Evolutionary conservation across 768 basidiomycete genomes (phyloP).

Genomic region (Russula sp.): DNA sequence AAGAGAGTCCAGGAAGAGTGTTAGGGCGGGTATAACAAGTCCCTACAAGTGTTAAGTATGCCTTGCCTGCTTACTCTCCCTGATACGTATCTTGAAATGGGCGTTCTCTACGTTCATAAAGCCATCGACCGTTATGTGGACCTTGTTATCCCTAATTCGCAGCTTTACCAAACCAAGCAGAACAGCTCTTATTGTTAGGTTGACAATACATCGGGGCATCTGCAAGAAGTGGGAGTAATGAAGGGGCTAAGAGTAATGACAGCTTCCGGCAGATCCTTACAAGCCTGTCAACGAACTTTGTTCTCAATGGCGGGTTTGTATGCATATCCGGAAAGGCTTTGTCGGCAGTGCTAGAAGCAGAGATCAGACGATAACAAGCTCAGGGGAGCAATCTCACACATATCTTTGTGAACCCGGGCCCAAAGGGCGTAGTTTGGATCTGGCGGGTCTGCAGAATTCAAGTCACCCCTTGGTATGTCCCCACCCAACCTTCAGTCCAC

Average conservation of each 20-base stretch:
- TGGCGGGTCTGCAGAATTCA: not conserved
- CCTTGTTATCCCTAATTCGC: conserved; percentile 1
- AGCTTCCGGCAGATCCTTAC: not conserved
- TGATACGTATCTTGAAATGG: conserved; percentile 15
- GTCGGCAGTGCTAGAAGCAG: not conserved
- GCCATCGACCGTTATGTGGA: not conserved
- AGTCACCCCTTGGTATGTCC: not conserved
- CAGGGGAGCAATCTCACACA: not conserved
- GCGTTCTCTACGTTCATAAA: not conserved
- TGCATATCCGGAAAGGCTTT: not conserved
- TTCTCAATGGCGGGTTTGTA: not conserved
- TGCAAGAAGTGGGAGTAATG: not conserved
- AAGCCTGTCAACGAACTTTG: not conserved
- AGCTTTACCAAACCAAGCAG: not conserved
- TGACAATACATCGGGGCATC: not conserved
- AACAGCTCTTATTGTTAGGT: not conserved
- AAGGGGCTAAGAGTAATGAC: not conserved
- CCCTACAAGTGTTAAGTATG: not conserved
- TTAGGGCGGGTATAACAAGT: not conserved
- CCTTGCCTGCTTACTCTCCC: not conserved
- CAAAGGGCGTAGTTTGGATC: not conserved
- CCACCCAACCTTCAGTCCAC: conserved; percentile 10
- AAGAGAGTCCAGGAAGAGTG: conserved; percentile 1
- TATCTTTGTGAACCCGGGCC: conserved; percentile 20
- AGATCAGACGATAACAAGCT: not conserved